Evolutionary conservation across 805 yeast species (phyloP).

Genomic region (Candida maris): DNA sequence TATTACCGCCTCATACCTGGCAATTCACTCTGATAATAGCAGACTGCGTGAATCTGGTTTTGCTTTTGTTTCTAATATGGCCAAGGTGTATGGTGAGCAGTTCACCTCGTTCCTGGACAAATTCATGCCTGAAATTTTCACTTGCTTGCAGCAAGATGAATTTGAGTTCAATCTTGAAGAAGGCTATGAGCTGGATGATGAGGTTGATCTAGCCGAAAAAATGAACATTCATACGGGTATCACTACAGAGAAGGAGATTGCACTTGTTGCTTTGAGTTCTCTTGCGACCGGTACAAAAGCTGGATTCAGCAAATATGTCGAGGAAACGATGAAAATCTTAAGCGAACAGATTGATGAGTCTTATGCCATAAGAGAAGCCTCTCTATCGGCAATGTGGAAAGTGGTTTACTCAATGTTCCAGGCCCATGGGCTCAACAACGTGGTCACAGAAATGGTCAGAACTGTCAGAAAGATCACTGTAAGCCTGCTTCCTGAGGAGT

Average conservation of each 20-base stretch:
- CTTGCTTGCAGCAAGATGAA: constrained; percentile 84
- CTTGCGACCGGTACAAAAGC: constrained; percentile 84
- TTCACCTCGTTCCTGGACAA: constrained; percentile 81
- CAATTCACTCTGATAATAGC: constrained; percentile 72
- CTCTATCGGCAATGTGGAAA: constrained; percentile 79
- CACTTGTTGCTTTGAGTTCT: constrained; percentile 86
- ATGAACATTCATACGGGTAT: constrained; percentile 90
- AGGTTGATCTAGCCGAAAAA: constrained; percentile 64
- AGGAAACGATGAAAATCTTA: constrained; percentile 59
- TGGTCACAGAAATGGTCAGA: constrained; percentile 55
- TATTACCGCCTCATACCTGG: constrained; percentile 80
- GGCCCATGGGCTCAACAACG: constrained; percentile 53
- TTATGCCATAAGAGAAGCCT: constrained; percentile 87
- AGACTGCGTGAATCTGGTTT: constrained; percentile 94
- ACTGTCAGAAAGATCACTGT: constrained; percentile 67
- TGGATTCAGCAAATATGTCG: constrained; percentile 73
- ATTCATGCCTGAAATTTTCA: constrained; percentile 79
- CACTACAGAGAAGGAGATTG: constrained; percentile 93
- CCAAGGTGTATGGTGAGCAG: constrained; percentile 89
- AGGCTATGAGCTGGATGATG: constrained; percentile 48
- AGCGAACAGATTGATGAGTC: constrained; percentile 77
- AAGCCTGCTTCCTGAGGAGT: constrained; percentile 67
- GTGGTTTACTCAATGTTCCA: constrained; percentile 67
- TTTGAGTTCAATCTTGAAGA: constrained; percentile 60
- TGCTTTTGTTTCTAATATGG: constrained; percentile 88